Conservation (phyloP, 208 protist genomes). For the Trichomonas tenax region DNA sequence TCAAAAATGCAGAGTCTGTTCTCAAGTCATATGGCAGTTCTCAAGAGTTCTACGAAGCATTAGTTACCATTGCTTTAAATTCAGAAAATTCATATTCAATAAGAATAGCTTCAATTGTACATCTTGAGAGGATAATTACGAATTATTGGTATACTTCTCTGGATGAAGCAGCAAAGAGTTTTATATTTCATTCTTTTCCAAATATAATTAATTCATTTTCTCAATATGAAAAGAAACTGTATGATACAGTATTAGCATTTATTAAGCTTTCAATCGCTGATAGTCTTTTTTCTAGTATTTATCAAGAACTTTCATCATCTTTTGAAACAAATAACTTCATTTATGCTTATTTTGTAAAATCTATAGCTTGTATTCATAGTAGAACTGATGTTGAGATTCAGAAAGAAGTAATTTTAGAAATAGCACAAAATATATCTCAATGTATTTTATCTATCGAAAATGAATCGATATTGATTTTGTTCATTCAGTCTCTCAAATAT, state of each 20-base stretch:
- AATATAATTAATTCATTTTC: background rate
- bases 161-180: background rate
- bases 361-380: background rate
- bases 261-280: background rate
- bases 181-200: background rate
- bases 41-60: background rate
- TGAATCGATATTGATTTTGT: background rate
- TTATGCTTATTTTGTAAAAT: background rate
- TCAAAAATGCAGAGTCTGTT: background rate
- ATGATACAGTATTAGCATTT: background rate
- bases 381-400: background rate
- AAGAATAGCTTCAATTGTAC: background rate
- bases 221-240: background rate
- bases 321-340: background rate
- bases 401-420: background rate
- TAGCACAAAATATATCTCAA: background rate
- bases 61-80: background rate
- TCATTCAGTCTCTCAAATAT: background rate
- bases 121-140: background rate
- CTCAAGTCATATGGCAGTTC: background rate
- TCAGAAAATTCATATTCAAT: background rate
- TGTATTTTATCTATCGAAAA: background rate
- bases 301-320: background rate
- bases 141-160: background rate
- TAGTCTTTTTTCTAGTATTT: background rate